Conservation (phyloP, 371 early-diverging fungal genomes). For the Apophysomyces variabilis region DNA sequence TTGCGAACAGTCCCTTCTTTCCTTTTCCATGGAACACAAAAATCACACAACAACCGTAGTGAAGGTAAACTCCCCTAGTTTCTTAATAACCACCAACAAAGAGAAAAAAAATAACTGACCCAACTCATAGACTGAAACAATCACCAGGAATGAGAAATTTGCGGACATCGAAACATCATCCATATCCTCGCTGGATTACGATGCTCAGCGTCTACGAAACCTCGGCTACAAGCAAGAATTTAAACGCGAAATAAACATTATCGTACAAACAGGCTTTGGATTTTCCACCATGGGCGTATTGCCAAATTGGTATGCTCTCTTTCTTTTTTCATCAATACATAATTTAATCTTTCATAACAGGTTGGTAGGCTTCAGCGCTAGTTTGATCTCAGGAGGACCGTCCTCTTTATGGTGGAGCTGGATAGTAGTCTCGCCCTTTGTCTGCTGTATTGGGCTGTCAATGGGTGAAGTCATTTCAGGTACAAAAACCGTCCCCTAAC, state of each 20-base stretch:
- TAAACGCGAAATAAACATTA: slow-evolving; percentile 26
- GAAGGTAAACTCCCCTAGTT: not conserved
- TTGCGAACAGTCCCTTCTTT: not conserved
- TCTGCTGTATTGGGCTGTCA: slow-evolving; percentile 35
- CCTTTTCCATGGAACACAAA: not conserved
- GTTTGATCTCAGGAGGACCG: slow-evolving; percentile 41
- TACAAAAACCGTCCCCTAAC: not conserved
- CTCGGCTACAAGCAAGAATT: slow-evolving; percentile 36
- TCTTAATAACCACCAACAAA: not conserved
- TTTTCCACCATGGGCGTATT: slow-evolving; percentile 34
- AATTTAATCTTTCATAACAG: not conserved
- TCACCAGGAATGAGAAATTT: not conserved
- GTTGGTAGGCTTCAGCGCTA: slow-evolving; percentile 36
- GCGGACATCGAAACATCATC: slow-evolving; percentile 6
- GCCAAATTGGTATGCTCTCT: slow-evolving; percentile 24
- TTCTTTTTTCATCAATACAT: not conserved
- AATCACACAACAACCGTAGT: slow-evolving; percentile 1
- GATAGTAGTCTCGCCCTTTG: slow-evolving; percentile 40
- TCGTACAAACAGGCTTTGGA: slow-evolving; percentile 30
- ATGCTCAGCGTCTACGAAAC: slow-evolving; percentile 24
- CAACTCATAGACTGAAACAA: not conserved
- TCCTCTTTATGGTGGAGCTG: slow-evolving; percentile 44
- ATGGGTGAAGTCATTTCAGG: slow-evolving; percentile 45
- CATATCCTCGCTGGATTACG: slow-evolving; percentile 14
- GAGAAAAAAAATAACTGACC: not conserved